Conservation (phyloP, 805 yeast genomes). For the Yarrowia sp. region DNA sequence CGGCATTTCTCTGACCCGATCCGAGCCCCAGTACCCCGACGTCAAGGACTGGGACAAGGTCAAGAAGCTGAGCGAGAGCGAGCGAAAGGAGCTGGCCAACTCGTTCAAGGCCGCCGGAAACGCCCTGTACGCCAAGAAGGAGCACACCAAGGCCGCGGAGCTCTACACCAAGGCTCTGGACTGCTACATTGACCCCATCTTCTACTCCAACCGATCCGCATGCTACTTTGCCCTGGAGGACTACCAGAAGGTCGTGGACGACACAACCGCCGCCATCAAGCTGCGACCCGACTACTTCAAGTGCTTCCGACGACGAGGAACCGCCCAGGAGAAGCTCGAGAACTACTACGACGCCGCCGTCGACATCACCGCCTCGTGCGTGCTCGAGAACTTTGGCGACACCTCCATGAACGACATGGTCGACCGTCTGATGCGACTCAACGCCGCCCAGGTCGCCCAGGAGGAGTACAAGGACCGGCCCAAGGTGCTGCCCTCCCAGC, state of each 20-base stretch:
- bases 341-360: constrained; percentile 80
- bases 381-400: constrained; percentile 79
- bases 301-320: constrained; percentile 89
- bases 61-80: constrained; percentile 31
- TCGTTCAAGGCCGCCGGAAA: constrained; percentile 90
- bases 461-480: constrained; percentile 52
- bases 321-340: constrained; percentile 81
- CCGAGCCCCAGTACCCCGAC: constrained; percentile 40
- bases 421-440: constrained; percentile 82
- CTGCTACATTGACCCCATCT: constrained; percentile 79
- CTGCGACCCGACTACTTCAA: constrained; percentile 88
- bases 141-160: constrained; percentile 71
- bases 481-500: constrained; percentile 69
- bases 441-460: constrained; percentile 69
- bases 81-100: constrained; percentile 54
- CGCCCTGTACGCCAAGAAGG: constrained; percentile 64
- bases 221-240: constrained; percentile 82
- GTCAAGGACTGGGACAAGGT: constrained; percentile 36
- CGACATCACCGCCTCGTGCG: constrained; percentile 85
- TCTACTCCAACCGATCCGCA: constrained; percentile 93
- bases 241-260: constrained; percentile 80
- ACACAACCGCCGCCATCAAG: constrained; percentile 80
- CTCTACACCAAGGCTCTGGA: constrained; percentile 76
- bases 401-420: constrained; percentile 73
- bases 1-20: constrained; percentile 26